phyloP scores from a whole-genome alignment of 805 yeast species.

The Lipomyces starkeyi region DNA sequence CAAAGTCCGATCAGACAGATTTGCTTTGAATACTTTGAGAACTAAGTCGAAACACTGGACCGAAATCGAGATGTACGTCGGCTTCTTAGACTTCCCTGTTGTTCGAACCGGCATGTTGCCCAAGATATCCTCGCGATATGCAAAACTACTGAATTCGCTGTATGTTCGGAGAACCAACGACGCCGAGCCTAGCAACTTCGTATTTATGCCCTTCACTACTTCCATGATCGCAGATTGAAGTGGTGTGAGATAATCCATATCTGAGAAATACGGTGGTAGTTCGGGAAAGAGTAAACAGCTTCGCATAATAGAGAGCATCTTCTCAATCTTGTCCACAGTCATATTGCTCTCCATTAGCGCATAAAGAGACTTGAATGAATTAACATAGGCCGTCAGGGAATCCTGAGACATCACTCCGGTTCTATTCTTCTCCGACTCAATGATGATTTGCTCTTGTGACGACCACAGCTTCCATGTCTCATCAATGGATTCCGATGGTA shows the following conservation, averaged over 20 bases:
- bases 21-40: conserved; percentile 14
- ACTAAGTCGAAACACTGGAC: conserved; percentile 25
- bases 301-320: conserved; percentile 63
- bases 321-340: conserved; percentile 51
- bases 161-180: conserved; percentile 29
- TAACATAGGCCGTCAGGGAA: conserved; percentile 63
- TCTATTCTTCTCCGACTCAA: conserved; percentile 45
- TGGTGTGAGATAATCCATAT: conserved; percentile 61
- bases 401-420: conserved; percentile 50
- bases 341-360: conserved; percentile 48
- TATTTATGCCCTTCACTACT: conserved; percentile 48
- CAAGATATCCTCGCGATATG: conserved; percentile 23
- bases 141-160: conserved; percentile 35
- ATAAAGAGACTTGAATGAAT: conserved; percentile 59
- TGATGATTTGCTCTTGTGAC: conserved; percentile 41
- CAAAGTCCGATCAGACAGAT: conserved; percentile 11
- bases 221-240: conserved; percentile 66
- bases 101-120: conserved; percentile 17
- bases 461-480: conserved; percentile 50
- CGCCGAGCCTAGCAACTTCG: conserved; percentile 18
- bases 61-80: conserved; percentile 34
- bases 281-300: conserved; percentile 76
- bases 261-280: conserved; percentile 62
- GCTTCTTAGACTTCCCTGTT: conserved; percentile 24
- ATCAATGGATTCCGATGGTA: conserved; percentile 31